Percentiles rank a stretch among this genome's conserved stretches.
Evolutionary conservation across 2,329 filamentous ascomycete species (phyloP).

Genomic region (Pseudogymnoascus sp.): DNA sequence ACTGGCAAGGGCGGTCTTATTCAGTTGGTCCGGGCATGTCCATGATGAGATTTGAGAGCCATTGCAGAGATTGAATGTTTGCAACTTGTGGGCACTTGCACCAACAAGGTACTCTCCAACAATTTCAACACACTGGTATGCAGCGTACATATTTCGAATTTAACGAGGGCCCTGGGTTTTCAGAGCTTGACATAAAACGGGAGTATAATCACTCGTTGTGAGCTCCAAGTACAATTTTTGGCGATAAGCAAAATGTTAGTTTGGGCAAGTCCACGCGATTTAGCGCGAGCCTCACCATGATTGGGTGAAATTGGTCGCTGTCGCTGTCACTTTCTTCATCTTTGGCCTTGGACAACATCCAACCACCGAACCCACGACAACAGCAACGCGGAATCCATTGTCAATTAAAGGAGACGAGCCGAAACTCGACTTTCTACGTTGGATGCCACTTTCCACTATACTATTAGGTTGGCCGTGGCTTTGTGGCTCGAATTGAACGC

Average conservation of each 20-base stretch:
- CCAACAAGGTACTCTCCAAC: constrained; percentile 57
- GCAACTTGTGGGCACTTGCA: constrained; percentile 63
- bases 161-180: background rate
- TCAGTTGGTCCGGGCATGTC: constrained; percentile 20
- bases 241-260: background rate
- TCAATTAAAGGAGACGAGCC: background rate
- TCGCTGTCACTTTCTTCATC: background rate
- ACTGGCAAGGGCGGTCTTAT: constrained; percentile 4
- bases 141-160: constrained; percentile 37
- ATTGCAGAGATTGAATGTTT: constrained; percentile 54
- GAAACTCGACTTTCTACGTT: background rate
- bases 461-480: background rate
- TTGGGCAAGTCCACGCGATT: constrained; percentile 8
- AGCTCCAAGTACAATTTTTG: background rate
- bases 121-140: constrained; percentile 55
- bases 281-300: background rate
- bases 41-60: constrained; percentile 46
- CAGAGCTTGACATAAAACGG: background rate
- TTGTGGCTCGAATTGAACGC: background rate
- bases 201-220: background rate
- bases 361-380: background rate
- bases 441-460: background rate
- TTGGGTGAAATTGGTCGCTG: background rate
- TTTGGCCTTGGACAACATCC: background rate
- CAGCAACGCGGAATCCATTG: background rate